These are phyloP conservation scores for Phytophthora litchii DNA, from an alignment of 352 stramenopile genomes.

Conservation along the genomic window DNA sequence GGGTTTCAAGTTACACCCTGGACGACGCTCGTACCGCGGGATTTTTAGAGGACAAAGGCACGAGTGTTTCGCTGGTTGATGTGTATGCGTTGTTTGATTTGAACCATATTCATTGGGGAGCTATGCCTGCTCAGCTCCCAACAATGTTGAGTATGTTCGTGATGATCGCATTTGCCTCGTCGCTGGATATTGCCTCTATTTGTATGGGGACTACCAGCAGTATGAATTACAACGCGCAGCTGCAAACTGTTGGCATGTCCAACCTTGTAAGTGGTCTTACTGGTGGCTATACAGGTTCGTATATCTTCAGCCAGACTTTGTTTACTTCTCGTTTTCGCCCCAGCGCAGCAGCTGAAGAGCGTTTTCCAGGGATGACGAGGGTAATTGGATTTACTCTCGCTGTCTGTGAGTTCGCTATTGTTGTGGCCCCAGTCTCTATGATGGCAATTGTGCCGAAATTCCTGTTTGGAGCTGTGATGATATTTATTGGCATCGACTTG, in stretches of 20 bases:
- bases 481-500: conserved; percentile 96
- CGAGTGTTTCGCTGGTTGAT: conserved; percentile 39
- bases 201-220: conserved; percentile 92
- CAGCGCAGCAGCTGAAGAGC: conserved; percentile 33
- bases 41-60: conserved; percentile 72
- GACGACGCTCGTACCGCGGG: conserved; percentile 87
- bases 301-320: conserved; percentile 95
- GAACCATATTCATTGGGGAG: conserved; percentile 74
- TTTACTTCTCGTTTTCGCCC: conserved; percentile 82
- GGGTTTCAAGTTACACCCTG: conserved; percentile 69
- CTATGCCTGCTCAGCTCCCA: conserved; percentile 68
- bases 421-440: conserved; percentile 88
- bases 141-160: conserved; percentile 94
- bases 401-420: conserved; percentile 60
- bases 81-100: conserved; percentile 79
- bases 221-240: conserved; percentile 94
- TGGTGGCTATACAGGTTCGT: conserved; percentile 89
- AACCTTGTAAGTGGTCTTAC: conserved; percentile 90
- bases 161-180: conserved; percentile 94
- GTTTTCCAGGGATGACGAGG: conserved; percentile 56
- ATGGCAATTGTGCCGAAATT: conserved; percentile 94
- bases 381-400: conserved; percentile 69
- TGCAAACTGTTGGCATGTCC: conserved; percentile 93
- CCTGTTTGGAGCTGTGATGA: conserved; percentile 97
- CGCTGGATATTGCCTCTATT: conserved; percentile 95